Conservation (phyloP, 257 asterid genomes). For the Craterostigma plantagineum region DNA sequence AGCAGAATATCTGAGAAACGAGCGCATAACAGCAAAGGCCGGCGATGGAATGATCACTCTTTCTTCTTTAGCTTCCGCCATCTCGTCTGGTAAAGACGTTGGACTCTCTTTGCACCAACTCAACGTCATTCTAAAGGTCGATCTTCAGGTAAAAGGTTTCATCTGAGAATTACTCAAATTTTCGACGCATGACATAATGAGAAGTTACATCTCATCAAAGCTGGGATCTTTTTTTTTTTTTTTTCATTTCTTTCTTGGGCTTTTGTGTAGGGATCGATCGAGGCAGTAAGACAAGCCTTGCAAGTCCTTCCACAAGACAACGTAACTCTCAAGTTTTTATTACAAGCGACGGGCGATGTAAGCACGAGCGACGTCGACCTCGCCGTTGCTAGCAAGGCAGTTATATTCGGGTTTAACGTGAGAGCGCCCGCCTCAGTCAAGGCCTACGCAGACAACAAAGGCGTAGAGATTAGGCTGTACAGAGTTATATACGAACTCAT, state of each 20-base stretch:
- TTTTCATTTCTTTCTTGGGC: constrained; percentile 5
- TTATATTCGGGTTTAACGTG: constrained; percentile 81
- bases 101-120: constrained; percentile 92
- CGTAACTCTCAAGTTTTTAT: constrained; percentile 77
- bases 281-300: constrained; percentile 85
- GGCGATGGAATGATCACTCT: constrained; percentile 94
- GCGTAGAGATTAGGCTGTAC: constrained; percentile 69
- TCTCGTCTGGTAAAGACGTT: constrained; percentile 51
- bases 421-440: constrained; percentile 69
- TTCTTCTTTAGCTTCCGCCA: constrained; percentile 88
- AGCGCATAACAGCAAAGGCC: constrained; percentile 74
- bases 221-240: too few species aligned
- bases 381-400: constrained; percentile 80
- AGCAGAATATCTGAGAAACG: constrained; percentile 54
- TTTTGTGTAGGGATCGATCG: constrained; percentile 75
- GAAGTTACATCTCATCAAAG: too few species aligned
- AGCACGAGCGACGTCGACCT: constrained; percentile 82
- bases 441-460: constrained; percentile 53
- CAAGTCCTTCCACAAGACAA: constrained; percentile 86
- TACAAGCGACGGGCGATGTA: constrained; percentile 91
- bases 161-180: background rate
- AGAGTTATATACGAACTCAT: constrained; percentile 87
- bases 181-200: too few species aligned
- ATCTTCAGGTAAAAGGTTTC: constrained; percentile 56
- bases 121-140: constrained; percentile 83